Evolutionary conservation across 768 basidiomycete species (phyloP).

Genomic region (Daedaleopsis nitida): DNA sequence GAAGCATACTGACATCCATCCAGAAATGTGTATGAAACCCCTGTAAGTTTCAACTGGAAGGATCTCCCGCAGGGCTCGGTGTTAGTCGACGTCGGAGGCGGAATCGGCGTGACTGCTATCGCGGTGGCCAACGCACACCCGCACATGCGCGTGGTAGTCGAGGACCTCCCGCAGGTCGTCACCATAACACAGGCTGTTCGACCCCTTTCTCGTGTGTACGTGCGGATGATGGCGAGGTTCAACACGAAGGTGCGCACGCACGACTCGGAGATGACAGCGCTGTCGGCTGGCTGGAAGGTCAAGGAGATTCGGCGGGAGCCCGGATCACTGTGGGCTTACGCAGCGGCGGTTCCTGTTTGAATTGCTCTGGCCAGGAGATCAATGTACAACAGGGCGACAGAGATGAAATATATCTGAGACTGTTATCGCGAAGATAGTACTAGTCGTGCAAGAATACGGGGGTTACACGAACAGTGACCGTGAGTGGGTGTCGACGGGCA

Average conservation of each 20-base stretch:
- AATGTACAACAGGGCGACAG: too few species aligned
- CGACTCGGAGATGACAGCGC: conserved; percentile 56
- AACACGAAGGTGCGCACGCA: conserved; percentile 71
- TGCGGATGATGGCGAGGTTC: conserved; percentile 70
- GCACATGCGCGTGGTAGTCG: conserved; percentile 20
- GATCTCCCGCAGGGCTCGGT: conserved; percentile 10
- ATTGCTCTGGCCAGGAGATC: too few species aligned
- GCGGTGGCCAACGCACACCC: conserved; percentile 15
- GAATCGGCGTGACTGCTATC: conserved; percentile 18
- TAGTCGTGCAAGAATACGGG: too few species aligned
- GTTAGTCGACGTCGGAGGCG: conserved; percentile 23
- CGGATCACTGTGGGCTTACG: conserved; percentile 70
- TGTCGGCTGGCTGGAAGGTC: conserved; percentile 69
- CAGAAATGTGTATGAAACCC: too few species aligned
- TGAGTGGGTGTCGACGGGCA: too few species aligned
- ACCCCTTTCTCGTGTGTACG: not conserved
- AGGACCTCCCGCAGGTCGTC: conserved; percentile 17
- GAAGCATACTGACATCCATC: too few species aligned
- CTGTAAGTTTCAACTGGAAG: not conserved
- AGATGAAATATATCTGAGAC: too few species aligned
- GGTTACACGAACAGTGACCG: too few species aligned
- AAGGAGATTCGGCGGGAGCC: conserved; percentile 56
- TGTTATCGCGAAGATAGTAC: too few species aligned
- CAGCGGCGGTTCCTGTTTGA: conserved; percentile 60
- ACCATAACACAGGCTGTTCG: conserved; percentile 38